A percentile compares a stretch with the other conserved stretches of the same genome.
These are phyloP conservation scores for Chytriomyces sp. DNA, from an alignment of 192 early-diverging fungal genomes.

Conservation along the genomic window DNA sequence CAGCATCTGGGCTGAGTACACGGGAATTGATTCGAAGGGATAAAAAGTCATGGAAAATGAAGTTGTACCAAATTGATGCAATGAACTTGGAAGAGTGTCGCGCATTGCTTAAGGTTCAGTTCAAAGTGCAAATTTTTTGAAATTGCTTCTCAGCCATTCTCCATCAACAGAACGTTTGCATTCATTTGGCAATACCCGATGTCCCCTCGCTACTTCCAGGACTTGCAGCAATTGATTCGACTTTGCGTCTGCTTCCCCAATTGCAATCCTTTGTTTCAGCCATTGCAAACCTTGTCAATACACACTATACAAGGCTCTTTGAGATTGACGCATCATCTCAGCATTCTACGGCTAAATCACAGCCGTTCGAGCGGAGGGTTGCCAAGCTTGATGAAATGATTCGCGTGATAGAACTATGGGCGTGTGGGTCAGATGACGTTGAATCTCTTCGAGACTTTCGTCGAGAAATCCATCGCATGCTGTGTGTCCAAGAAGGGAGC, in stretches of 20 bases:
- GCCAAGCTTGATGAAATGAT: slow-evolving; percentile 12
- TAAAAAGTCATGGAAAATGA: slow-evolving; percentile 45
- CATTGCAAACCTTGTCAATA: slow-evolving; percentile 21
- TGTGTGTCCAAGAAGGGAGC: slow-evolving; percentile 9
- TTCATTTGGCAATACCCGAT: slow-evolving; percentile 15
- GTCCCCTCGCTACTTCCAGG: slow-evolving; percentile 31
- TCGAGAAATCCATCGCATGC: not conserved
- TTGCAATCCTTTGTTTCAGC: slow-evolving; percentile 15
- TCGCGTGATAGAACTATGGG: slow-evolving; percentile 15
- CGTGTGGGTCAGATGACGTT: not conserved
- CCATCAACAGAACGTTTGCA: not conserved
- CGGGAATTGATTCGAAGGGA: slow-evolving; percentile 51
- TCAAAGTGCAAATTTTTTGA: not conserved
- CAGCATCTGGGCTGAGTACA: slow-evolving; percentile 34
- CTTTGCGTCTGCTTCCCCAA: slow-evolving; percentile 27
- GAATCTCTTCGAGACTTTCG: slow-evolving; percentile 7
- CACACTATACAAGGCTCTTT: slow-evolving; percentile 13
- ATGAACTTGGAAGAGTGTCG: slow-evolving; percentile 39
- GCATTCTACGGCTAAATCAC: too few species aligned
- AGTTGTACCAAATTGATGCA: slow-evolving; percentile 47
- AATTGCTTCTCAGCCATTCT: slow-evolving; percentile 6
- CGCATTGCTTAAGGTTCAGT: slow-evolving; percentile 39
- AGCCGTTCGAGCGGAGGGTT: not conserved
- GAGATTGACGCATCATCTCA: not conserved
- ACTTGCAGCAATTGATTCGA: slow-evolving; percentile 23